A percentile compares a stretch with the other conserved stretches of the same genome.
Evolutionary conservation across 129 eudicot genomes (phyloP).

Genomic region (Artemisia tridentata): DNA sequence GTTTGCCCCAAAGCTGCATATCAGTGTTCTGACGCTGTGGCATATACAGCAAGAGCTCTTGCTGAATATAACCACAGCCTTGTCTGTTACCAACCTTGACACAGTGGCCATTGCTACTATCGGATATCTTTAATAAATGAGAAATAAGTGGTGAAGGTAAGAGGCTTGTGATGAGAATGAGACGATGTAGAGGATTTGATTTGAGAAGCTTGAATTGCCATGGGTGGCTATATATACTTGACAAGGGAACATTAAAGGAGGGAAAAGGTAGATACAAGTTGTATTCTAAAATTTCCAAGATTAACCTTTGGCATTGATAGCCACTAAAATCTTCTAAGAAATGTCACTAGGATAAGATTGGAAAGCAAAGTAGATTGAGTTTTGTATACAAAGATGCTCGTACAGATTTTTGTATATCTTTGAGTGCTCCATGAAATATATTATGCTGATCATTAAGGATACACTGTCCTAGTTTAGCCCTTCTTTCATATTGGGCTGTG

Average conservation of each 20-base stretch:
- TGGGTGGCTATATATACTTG: constrained; percentile 24
- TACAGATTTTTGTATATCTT: constrained; percentile 24
- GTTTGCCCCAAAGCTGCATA: constrained; percentile 63
- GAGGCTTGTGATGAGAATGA: background rate
- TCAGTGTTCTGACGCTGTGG: constrained; percentile 12
- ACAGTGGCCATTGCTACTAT: constrained; percentile 34
- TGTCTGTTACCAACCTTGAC: background rate
- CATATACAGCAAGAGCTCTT: background rate
- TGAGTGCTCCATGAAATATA: constrained; percentile 23
- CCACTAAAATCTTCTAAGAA: constrained; percentile 8
- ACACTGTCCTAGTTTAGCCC: constrained; percentile 8
- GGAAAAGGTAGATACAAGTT: constrained; percentile 20
- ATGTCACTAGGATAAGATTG: constrained; percentile 9
- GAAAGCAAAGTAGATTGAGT: constrained; percentile 11
- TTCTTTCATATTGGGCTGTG: background rate
- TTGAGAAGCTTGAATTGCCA: constrained; percentile 8
- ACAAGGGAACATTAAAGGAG: constrained; percentile 14
- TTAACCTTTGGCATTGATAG: background rate
- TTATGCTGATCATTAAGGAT: constrained; percentile 13
- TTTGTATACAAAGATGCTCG: constrained; percentile 24
- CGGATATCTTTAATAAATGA: background rate
- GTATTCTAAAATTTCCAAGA: constrained; percentile 17
- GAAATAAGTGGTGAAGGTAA: background rate
- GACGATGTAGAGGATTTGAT: background rate
- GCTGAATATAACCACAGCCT: background rate